Conservation (phyloP, 169 alveolate genomes). For the Cryptosporidium bovis region DNA sequence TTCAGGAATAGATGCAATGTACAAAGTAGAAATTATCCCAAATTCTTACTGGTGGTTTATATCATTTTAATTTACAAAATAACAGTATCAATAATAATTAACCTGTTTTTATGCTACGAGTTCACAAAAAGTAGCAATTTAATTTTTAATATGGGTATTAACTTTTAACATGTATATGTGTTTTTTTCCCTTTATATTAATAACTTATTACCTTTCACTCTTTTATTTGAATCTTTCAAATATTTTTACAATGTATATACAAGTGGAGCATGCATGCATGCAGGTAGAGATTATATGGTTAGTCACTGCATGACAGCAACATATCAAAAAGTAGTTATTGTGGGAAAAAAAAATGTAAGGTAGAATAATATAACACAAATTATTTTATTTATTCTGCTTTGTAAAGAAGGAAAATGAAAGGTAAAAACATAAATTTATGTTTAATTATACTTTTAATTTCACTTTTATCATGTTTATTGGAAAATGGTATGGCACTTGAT, state of each 20-base stretch:
- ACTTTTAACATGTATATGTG: too few species aligned
- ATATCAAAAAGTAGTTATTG: background rate
- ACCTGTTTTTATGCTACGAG: too few species aligned
- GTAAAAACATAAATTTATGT: background rate
- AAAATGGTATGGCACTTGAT: too few species aligned
- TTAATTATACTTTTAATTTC: too few species aligned
- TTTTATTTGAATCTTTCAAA: too few species aligned
- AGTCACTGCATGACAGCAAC: too few species aligned
- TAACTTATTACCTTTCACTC: too few species aligned
- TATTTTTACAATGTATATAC: background rate
- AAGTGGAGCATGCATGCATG: constrained; percentile 22
- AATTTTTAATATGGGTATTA: too few species aligned
- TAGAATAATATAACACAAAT: background rate
- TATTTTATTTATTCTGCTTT: background rate
- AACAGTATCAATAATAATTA: too few species aligned
- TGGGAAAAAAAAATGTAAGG: background rate
- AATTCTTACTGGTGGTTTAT: constrained; percentile 75
- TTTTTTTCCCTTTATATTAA: too few species aligned
- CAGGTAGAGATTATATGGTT: background rate
- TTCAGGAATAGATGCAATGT: constrained; percentile 30
- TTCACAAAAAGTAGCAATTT: too few species aligned
- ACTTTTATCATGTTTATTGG: too few species aligned
- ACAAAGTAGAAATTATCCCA: constrained; percentile 39
- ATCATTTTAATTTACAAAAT: constrained; percentile 7
- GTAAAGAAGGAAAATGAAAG: constrained; percentile 1